These are phyloP conservation scores for Talaromyces sp. DNA, from an alignment of 2,329 filamentous ascomycete species.

Conservation along the genomic window DNA sequence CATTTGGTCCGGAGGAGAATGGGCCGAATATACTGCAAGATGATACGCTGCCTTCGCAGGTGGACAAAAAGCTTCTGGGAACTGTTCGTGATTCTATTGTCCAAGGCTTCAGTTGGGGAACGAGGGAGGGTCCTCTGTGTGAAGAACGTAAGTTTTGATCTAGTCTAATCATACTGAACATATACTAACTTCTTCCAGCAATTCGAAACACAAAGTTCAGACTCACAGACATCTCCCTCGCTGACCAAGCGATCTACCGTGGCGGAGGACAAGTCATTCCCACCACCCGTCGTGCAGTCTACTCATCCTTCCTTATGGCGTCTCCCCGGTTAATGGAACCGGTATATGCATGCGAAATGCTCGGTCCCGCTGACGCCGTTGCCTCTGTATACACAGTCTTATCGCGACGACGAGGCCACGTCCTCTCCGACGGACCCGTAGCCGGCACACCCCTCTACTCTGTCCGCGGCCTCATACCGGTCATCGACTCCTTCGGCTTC, in stretches of 20 bases:
- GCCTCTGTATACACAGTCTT: conserved; percentile 89
- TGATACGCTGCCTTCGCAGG: conserved; percentile 89
- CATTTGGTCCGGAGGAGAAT: conserved; percentile 92
- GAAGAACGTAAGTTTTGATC: conserved; percentile 76
- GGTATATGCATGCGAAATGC: conserved; percentile 88
- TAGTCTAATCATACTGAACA: conserved; percentile 12
- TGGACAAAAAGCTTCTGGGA: conserved; percentile 86
- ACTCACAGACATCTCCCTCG: conserved; percentile 84
- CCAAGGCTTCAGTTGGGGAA: conserved; percentile 96
- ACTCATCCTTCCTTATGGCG: conserved; percentile 95
- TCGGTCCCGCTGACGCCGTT: conserved; percentile 84
- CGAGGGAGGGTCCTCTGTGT: conserved; percentile 89
- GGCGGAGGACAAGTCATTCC: conserved; percentile 97
- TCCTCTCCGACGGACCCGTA: conserved; percentile 88
- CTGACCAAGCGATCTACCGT: conserved; percentile 86
- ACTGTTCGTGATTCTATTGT: conserved; percentile 88
- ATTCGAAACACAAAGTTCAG: conserved; percentile 98
- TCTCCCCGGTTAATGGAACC: conserved; percentile 96
- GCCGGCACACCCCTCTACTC: conserved; percentile 92
- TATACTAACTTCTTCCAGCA: conserved; percentile 48
- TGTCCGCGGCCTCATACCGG: conserved; percentile 84
- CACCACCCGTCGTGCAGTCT: conserved; percentile 86
- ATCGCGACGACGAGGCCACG: conserved; percentile 82
- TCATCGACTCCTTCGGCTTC: conserved; percentile 97
- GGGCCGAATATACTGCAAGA: conserved; percentile 95